Evolutionary conservation across 345 rosid species (phyloP), one percentile per base, ranked within the genome.

Genomic region (Eucalyptus polybractea): DNA sequence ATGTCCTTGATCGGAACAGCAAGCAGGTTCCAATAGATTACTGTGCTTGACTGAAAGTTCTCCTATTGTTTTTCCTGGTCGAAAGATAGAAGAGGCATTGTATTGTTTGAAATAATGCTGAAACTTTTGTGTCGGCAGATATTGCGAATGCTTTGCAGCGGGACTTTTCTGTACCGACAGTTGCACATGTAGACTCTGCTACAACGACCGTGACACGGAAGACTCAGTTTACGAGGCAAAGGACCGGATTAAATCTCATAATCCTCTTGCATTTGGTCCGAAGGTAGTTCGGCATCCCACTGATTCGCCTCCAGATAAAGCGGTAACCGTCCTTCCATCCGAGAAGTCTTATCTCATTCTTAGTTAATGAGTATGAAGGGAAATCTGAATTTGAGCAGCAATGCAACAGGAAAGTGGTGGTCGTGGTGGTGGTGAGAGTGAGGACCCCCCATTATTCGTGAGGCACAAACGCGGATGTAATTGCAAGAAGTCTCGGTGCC

Each of bases 71-170:
- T 72, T 72, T 33, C 81, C 45, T 72, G 81, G 25, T 4, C 13
- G 25, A 37, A 19, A 17, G 45, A 37, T 72, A 37, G 81, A 17
- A 33, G 80, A 17, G 7, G 44, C 44, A 16, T 33, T 33, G 80
- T 19, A 5, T 69, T 33, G 80, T 10, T 69, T 37, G 81, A 21
- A 72, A 37, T 33, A 40, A 17, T 72, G 45, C 19, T 37, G 81
- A 19, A 72, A 33, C 81, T 80, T 86, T 89, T 25, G 49, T 88
- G 27, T 65, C 31, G 62, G 81, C 94, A 97, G 98, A 47, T 96
- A 97, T 49, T 97, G 99, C 37, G 98, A 96, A 83, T 97, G 99
- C 91, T 96, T 97, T 93, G 96, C 98, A 76, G 97, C 98, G 58
- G 97, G 96, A 72, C 90, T 95, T 87, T 95, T 95, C 91, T 97